Evolutionary conservation across 2,329 filamentous ascomycete genomes (phyloP).

Genomic region (Didymosphaeria variabile): DNA sequence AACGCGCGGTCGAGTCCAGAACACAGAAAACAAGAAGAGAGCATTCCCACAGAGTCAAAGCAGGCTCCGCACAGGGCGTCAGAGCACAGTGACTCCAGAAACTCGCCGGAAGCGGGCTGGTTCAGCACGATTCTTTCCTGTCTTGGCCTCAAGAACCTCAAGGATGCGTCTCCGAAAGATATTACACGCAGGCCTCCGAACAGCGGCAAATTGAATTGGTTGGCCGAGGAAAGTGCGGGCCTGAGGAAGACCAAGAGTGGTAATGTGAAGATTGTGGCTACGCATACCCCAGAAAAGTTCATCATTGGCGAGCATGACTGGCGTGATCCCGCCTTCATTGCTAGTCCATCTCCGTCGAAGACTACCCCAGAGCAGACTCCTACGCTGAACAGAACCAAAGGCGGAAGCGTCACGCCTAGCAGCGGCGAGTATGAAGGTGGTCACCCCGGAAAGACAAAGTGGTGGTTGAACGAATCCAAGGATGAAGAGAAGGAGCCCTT

Average conservation of each 20-base stretch:
- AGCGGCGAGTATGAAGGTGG: slow-evolving; percentile 72
- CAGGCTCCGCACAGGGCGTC: slow-evolving; percentile 30
- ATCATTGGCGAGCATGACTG: slow-evolving; percentile 87
- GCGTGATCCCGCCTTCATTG: slow-evolving; percentile 79
- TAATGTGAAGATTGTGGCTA: slow-evolving; percentile 16
- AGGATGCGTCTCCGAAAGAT: slow-evolving; percentile 32
- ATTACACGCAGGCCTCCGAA: slow-evolving; percentile 73
- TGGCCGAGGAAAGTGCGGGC: slow-evolving; percentile 66
- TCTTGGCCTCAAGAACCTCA: slow-evolving; percentile 51
- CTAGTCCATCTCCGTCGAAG: slow-evolving; percentile 46
- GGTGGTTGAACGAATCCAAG: slow-evolving; percentile 37
- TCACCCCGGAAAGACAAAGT: slow-evolving; percentile 34
- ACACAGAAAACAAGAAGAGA: slow-evolving; percentile 26
- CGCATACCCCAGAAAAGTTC: slow-evolving; percentile 65
- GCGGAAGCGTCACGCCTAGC: slow-evolving; percentile 74
- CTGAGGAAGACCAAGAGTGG: slow-evolving; percentile 57
- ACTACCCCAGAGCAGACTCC: slow-evolving; percentile 22
- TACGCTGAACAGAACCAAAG: slow-evolving; percentile 57
- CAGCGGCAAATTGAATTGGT: slow-evolving; percentile 79
- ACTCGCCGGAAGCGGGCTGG: slow-evolving; percentile 52
- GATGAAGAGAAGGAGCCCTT: slow-evolving; percentile 31
- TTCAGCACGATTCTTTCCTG: slow-evolving; percentile 57
- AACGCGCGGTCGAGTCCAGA: slow-evolving; percentile 35
- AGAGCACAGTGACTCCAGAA: slow-evolving; percentile 18
- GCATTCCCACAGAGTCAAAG: slow-evolving; percentile 31